Percentiles rank a stretch among this genome's conserved stretches.
Conservation (phyloP, 192 early-diverging fungal genomes). For the Gaertneriomyces sp. region DNA sequence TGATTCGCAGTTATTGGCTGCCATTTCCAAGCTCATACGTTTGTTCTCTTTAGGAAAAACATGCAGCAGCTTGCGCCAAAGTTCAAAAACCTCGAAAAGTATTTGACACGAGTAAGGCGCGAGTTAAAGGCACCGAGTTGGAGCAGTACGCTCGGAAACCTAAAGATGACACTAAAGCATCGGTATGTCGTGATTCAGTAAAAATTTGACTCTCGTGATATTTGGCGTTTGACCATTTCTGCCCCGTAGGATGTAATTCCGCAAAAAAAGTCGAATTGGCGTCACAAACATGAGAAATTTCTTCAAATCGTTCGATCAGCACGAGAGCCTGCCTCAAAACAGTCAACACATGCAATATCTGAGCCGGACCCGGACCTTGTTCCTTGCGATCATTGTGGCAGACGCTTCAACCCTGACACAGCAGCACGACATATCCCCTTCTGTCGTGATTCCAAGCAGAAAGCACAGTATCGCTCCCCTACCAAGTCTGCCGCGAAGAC, state of each 20-base stretch:
- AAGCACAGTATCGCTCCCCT: constrained; percentile 20
- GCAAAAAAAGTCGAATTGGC: constrained; percentile 37
- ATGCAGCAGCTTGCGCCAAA: constrained; percentile 44
- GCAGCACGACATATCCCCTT: constrained; percentile 51
- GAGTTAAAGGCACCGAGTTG: constrained; percentile 51
- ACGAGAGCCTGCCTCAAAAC: constrained; percentile 11
- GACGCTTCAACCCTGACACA: constrained; percentile 51
- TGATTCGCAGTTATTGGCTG: background rate
- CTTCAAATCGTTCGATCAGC: constrained; percentile 46
- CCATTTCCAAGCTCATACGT: background rate
- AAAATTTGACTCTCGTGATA: background rate
- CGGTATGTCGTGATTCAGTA: no score
- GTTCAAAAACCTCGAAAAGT: constrained; percentile 38
- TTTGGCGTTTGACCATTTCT: no score
- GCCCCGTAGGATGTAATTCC: no score
- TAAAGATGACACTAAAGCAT: no score
- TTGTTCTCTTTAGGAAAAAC: constrained; percentile 37
- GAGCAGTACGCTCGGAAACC: constrained; percentile 41
- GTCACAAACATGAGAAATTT: constrained; percentile 46
- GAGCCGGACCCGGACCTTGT: constrained; percentile 49
- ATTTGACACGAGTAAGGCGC: constrained; percentile 45
- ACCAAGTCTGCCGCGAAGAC: background rate
- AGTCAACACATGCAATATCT: background rate
- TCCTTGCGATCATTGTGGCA: constrained; percentile 39
- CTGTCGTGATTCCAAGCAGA: constrained; percentile 45